phyloP scores from a whole-genome alignment of 352 stramenopile species.

The Pythium dissimile region DNA sequence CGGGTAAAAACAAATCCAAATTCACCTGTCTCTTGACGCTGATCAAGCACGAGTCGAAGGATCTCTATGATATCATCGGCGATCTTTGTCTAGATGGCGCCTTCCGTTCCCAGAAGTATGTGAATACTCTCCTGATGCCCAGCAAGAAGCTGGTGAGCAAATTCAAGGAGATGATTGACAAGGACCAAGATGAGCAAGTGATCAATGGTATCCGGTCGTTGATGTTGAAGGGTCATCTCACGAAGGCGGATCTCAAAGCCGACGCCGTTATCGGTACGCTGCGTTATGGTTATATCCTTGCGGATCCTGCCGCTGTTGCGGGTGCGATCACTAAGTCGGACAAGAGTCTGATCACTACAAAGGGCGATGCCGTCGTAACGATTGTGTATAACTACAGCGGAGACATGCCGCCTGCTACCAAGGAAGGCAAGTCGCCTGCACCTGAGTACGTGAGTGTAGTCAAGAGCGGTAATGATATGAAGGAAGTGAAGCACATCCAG shows the following conservation, averaged over 20 bases:
- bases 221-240: not conserved
- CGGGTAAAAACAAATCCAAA: not conserved
- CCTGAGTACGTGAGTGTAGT: too few relatives aligned
- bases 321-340: too few relatives aligned
- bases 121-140: not conserved
- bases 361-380: too few relatives aligned
- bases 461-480: too few relatives aligned
- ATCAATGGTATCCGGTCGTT: not conserved
- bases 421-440: too few relatives aligned
- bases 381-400: too few relatives aligned
- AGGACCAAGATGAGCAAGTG: not conserved
- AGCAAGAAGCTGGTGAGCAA: not conserved
- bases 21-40: not conserved
- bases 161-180: not conserved
- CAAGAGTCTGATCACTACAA: not conserved
- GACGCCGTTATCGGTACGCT: not conserved
- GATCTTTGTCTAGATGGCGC: not conserved
- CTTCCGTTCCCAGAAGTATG: not conserved
- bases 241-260: not conserved
- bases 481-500: too few relatives aligned
- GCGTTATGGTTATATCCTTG: not conserved
- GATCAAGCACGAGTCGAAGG: not conserved
- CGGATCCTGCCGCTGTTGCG: not conserved
- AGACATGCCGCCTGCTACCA: too few relatives aligned
- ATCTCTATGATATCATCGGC: not conserved